A percentile compares a stretch with the other conserved stretches of the same genome.
These are phyloP conservation scores for Paraleonurus japonicus DNA, from an alignment of 257 asterid species.

Conservation along the genomic window DNA sequence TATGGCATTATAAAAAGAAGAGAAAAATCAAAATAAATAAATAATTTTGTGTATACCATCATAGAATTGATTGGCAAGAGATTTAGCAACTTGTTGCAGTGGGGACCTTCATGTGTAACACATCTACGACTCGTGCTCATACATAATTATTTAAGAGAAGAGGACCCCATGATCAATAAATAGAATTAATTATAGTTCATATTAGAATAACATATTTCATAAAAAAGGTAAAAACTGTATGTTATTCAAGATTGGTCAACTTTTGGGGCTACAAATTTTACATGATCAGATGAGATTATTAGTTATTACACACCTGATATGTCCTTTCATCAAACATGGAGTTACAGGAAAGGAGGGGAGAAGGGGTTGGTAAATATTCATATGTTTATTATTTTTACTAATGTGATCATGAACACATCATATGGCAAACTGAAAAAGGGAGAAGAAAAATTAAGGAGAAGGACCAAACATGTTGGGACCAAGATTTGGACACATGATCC, in stretches of 20 bases:
- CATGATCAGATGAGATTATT: constrained; percentile 2
- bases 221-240: constrained; percentile 13
- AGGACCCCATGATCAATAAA: constrained; percentile 2
- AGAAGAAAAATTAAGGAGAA: constrained; percentile 9
- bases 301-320: constrained; percentile 18
- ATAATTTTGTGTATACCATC: neutral
- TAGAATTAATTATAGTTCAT: neutral
- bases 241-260: constrained; percentile 1
- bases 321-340: constrained; percentile 21
- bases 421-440: constrained; percentile 32
- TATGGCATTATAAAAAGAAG: constrained; percentile 40
- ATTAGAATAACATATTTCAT: neutral
- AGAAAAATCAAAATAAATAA: neutral
- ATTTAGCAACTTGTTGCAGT: constrained; percentile 27
- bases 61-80: constrained; percentile 24
- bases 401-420: constrained; percentile 33
- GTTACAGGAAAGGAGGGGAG: neutral
- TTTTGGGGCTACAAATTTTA: constrained; percentile 10
- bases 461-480: constrained; percentile 63
- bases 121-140: constrained; percentile 25
- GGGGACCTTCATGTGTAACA: constrained; percentile 27
- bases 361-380: neutral
- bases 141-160: neutral
- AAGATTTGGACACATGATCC: constrained; percentile 86
- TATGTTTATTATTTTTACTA: neutral